A percentile compares a stretch with the other conserved stretches of the same genome.
phyloP scores from a whole-genome alignment of 805 yeast species.

The Metschnikowia anglica region DNA sequence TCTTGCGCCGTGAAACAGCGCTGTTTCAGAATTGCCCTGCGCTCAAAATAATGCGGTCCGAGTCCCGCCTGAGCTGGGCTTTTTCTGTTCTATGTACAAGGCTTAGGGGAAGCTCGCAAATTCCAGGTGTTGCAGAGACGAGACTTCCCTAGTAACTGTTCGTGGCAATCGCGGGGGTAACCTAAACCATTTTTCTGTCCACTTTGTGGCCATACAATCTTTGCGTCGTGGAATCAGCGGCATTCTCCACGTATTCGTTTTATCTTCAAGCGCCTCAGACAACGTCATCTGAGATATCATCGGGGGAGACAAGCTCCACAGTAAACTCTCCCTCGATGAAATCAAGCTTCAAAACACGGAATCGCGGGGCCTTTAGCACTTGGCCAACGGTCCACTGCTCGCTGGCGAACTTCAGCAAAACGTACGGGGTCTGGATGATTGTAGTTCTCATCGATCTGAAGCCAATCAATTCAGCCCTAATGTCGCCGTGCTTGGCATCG shows the following conservation, averaged over 20 bases:
- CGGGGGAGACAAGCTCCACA: conserved; percentile 13
- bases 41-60: too few relatives aligned
- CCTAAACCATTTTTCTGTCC: too few relatives aligned
- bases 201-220: background rate
- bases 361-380: conserved; percentile 19
- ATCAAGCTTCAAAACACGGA: conserved; percentile 30
- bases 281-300: conserved; percentile 1
- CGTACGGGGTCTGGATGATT: conserved; percentile 23
- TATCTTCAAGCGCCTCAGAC: background rate
- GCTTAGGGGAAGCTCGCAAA: background rate
- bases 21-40: too few relatives aligned
- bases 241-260: background rate
- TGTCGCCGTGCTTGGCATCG: conserved; percentile 30
- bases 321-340: conserved; percentile 36
- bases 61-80: too few relatives aligned
- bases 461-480: conserved; percentile 28
- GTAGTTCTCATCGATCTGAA: conserved; percentile 26
- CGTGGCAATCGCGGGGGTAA: too few relatives aligned
- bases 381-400: conserved; percentile 27
- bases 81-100: background rate
- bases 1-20: too few relatives aligned
- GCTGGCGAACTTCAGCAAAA: conserved; percentile 21
- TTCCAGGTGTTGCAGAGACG: too few relatives aligned
- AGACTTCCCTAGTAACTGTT: too few relatives aligned
- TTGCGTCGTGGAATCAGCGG: background rate